A percentile compares a stretch with the other conserved stretches of the same genome.
Evolutionary conservation across 805 yeast species (phyloP).

Genomic region (Zygoascus bituminiphila): DNA sequence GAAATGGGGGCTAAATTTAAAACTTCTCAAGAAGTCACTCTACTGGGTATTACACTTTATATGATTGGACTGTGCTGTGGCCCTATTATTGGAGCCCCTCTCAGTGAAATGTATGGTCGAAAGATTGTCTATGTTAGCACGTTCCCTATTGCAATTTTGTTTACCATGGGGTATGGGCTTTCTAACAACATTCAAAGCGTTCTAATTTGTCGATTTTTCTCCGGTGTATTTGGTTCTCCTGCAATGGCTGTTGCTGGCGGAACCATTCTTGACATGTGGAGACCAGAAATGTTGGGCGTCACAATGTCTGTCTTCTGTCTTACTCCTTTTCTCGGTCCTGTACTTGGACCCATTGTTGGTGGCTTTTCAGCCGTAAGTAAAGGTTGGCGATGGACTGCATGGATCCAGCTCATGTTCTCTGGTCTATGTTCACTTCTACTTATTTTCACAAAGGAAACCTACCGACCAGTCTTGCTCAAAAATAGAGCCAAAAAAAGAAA

Average conservation of each 20-base stretch:
- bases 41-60: conserved; percentile 43
- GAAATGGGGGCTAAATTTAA: conserved; percentile 33
- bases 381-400: conserved; percentile 43
- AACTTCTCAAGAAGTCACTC: conserved; percentile 36
- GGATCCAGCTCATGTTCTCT: conserved; percentile 6
- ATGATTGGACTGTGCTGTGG: conserved; percentile 57
- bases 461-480: not conserved
- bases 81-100: conserved; percentile 59
- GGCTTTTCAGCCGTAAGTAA: conserved; percentile 52
- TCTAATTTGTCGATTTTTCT: conserved; percentile 61
- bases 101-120: conserved; percentile 67
- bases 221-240: conserved; percentile 73
- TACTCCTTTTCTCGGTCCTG: conserved; percentile 76
- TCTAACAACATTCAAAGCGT: conserved; percentile 19
- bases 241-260: conserved; percentile 83
- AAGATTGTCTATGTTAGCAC: conserved; percentile 52
- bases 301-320: conserved; percentile 71
- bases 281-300: conserved; percentile 51
- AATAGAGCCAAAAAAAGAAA: conserved; percentile 3
- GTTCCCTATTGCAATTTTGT: conserved; percentile 42
- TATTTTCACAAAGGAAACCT: not conserved
- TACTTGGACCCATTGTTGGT: conserved; percentile 54
- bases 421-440: not conserved
- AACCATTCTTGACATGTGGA: conserved; percentile 71
- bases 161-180: conserved; percentile 45